Percentiles rank a stretch among this genome's conserved stretches.
phyloP scores from a whole-genome alignment of 2,329 filamentous ascomycete genomes.

The Dothistroma septosporum region DNA sequence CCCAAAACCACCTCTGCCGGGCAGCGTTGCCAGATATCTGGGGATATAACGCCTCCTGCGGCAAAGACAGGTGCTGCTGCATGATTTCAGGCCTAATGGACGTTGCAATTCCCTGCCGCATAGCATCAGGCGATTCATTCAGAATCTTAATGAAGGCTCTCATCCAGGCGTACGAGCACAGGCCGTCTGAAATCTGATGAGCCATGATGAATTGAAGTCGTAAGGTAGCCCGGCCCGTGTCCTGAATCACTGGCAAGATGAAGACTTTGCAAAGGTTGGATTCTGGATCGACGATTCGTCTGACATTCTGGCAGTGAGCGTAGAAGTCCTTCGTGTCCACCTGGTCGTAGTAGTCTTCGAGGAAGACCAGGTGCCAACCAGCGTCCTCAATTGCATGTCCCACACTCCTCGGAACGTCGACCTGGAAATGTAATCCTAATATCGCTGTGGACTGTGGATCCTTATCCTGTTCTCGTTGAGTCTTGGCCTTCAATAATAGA shows the following conservation, averaged over 20 bases:
- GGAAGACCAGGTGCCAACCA: conserved; percentile 34
- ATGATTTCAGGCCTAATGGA: conserved; percentile 26
- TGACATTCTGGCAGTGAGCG: conserved; percentile 41
- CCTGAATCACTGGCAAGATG: conserved; percentile 34
- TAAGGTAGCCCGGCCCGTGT: conserved; percentile 31
- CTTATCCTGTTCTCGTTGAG: conserved; percentile 11
- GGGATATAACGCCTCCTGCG: conserved; percentile 48
- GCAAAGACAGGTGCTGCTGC: conserved; percentile 35
- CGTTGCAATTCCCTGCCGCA: conserved; percentile 23
- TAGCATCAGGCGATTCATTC: conserved; percentile 28
- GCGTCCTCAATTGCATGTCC: conserved; percentile 34
- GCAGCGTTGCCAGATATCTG: conserved; percentile 37
- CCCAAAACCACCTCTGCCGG: conserved; percentile 47
- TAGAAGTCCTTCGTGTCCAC: conserved; percentile 39
- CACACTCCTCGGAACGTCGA: conserved; percentile 32
- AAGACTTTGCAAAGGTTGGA: conserved; percentile 39
- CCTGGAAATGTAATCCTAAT: conserved; percentile 32
- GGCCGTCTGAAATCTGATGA: conserved; percentile 46
- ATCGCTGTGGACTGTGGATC: conserved; percentile 12
- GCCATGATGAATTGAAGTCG: conserved; percentile 40
- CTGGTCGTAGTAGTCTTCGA: conserved; percentile 36
- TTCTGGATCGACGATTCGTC: conserved; percentile 38
- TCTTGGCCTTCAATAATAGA: conserved; percentile 37
- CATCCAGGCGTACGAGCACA: conserved; percentile 41
- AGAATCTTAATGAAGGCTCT: conserved; percentile 39